Conservation (phyloP, 2,329 filamentous ascomycete genomes). For the Claviceps fusiformis region DNA sequence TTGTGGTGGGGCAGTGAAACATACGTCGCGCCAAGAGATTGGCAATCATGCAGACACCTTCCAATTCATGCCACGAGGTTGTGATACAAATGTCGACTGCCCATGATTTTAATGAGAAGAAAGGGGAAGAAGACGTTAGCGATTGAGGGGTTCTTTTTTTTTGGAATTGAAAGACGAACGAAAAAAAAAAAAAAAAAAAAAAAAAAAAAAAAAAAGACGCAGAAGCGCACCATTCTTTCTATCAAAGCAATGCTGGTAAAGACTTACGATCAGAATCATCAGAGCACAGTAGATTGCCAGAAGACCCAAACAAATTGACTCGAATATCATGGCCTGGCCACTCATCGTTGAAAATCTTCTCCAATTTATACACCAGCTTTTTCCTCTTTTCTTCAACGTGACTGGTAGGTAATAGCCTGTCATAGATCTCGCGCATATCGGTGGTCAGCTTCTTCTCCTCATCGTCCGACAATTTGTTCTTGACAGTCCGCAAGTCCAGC, state of each 20-base stretch:
- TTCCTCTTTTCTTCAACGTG: conserved; percentile 65
- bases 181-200: not conserved
- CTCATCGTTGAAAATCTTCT: conserved; percentile 74
- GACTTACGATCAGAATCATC: conserved; percentile 85
- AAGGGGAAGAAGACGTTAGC: conserved; percentile 5
- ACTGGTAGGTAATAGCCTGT: conserved; percentile 67
- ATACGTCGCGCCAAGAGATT: conserved; percentile 73
- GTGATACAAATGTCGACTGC: conserved; percentile 96
- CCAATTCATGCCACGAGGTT: conserved; percentile 74
- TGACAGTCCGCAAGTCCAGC: conserved; percentile 56
- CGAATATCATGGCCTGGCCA: conserved; percentile 86
- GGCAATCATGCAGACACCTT: conserved; percentile 82
- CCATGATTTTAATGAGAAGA: not conserved
- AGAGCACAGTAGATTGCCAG: conserved; percentile 86
- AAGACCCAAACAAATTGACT: conserved; percentile 95
- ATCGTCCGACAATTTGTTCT: conserved; percentile 55
- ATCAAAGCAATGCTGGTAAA: not conserved
- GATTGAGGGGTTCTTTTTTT: not conserved
- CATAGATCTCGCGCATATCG: conserved; percentile 77
- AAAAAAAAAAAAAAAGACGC: not conserved
- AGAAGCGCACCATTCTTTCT: not conserved
- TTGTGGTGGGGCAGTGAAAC: conserved; percentile 18
- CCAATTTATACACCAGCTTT: conserved; percentile 72
- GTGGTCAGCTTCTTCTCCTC: conserved; percentile 64
- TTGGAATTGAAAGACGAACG: no score